Evolutionary conservation across 352 stramenopile genomes (phyloP).

Genomic region (Pythium pyrilobum): DNA sequence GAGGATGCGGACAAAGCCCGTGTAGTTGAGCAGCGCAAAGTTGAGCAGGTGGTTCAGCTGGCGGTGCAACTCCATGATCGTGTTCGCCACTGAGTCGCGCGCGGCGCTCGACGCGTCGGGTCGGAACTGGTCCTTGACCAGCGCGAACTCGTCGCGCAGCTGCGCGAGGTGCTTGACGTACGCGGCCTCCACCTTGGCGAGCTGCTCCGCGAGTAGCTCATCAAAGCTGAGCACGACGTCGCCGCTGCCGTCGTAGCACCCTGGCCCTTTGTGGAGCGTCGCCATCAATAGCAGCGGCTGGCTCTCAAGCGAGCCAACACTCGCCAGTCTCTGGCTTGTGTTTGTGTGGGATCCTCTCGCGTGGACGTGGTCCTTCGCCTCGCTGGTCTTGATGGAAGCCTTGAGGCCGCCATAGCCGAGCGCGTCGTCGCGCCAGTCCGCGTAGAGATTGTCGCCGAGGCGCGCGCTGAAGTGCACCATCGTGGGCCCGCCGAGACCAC

Average conservation of each 20-base stretch:
- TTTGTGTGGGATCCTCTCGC: too few relatives aligned
- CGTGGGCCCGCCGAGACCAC: too few relatives aligned
- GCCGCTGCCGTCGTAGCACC: conserved; percentile 4
- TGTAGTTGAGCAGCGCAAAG: conserved; percentile 98
- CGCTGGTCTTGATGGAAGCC: conserved; percentile 65
- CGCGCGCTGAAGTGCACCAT: conserved; percentile 81
- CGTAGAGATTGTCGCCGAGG: conserved; percentile 78
- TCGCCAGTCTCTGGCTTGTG: too few relatives aligned
- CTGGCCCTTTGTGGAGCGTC: not conserved
- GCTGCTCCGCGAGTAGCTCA: conserved; percentile 69
- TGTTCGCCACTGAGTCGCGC: conserved; percentile 90
- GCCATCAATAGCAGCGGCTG: not conserved
- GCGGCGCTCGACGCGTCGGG: conserved; percentile 44
- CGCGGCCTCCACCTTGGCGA: conserved; percentile 90
- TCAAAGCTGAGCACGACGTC: conserved; percentile 63
- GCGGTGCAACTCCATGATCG: conserved; percentile 92
- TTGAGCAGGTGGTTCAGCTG: conserved; percentile 94
- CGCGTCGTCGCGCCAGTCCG: conserved; percentile 86
- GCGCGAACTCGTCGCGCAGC: conserved; percentile 75
- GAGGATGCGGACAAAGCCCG: conserved; percentile 96
- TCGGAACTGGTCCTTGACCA: conserved; percentile 72
- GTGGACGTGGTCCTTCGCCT: conserved; percentile 16
- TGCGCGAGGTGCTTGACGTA: conserved; percentile 85
- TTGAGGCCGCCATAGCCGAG: conserved; percentile 89
- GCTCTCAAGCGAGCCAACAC: too few relatives aligned